phyloP scores from a whole-genome alignment of 2,329 filamentous ascomycete genomes.

The Monilinia aucupariae region DNA sequence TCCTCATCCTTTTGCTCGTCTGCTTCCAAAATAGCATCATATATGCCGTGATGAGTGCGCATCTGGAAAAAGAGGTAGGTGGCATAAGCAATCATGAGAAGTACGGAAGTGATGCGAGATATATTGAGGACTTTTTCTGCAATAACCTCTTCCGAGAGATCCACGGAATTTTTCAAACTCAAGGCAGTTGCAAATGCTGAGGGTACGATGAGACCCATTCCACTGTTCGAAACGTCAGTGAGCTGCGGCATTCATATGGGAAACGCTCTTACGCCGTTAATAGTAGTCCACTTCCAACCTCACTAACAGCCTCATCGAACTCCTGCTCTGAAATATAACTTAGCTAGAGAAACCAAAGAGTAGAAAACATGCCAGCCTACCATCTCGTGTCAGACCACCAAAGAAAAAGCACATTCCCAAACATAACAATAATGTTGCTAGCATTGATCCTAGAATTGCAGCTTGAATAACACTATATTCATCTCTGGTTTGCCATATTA shows the following conservation, averaged over 20 bases:
- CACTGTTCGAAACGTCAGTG: conserved; percentile 35
- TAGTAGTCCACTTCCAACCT: conserved; percentile 71
- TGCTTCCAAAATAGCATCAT: conserved; percentile 63
- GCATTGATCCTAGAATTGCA: conserved; percentile 75
- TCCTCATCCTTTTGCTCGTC: conserved; percentile 67
- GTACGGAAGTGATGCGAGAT: conserved; percentile 64
- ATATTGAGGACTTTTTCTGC: conserved; percentile 53
- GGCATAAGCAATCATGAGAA: conserved; percentile 64
- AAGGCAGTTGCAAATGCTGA: conserved; percentile 45
- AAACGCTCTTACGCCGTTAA: conserved; percentile 64
- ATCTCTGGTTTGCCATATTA: conserved; percentile 22
- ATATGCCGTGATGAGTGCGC: conserved; percentile 69
- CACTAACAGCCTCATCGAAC: conserved; percentile 71
- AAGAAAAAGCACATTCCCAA: conserved; percentile 75
- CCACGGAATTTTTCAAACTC: conserved; percentile 21
- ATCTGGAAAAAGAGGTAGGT: conserved; percentile 69
- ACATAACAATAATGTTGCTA: conserved; percentile 77
- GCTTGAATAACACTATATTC: conserved; percentile 71
- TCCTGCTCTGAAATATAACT: conserved; percentile 45
- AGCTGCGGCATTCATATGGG: neutral
- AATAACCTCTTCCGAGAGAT: conserved; percentile 39
- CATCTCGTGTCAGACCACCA: conserved; percentile 61
- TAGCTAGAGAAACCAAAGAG: neutral
- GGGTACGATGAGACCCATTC: conserved; percentile 43
- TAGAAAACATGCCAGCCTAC: neutral